Conservation (phyloP, 176 grass and related monocot species). For the Secale cereale region DNA sequence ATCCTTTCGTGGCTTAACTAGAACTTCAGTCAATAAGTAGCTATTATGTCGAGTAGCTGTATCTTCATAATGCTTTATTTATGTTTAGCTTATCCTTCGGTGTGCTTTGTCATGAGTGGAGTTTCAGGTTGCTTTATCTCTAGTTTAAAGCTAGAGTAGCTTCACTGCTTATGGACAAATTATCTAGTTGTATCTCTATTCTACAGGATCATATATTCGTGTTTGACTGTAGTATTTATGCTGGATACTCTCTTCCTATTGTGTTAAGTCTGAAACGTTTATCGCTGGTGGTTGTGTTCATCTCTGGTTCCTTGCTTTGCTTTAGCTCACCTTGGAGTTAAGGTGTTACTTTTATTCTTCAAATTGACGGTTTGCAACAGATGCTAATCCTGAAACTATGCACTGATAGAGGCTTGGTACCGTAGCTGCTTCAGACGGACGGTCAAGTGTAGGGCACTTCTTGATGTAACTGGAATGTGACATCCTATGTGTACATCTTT, state of each 20-base stretch:
- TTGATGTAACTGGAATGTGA: conserved; percentile 37
- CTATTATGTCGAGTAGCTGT: conserved; percentile 49
- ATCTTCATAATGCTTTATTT: conserved; percentile 49
- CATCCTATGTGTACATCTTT: conserved; percentile 9
- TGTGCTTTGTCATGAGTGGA: conserved; percentile 56
- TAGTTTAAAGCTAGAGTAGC: conserved; percentile 69
- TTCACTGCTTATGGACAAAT: conserved; percentile 48
- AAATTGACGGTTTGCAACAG: conserved; percentile 20
- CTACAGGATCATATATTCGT: conserved; percentile 44
- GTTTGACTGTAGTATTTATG: conserved; percentile 46
- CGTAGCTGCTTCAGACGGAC: conserved; percentile 35
- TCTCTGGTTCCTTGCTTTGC: conserved; percentile 19
- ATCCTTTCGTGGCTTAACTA: conserved; percentile 64
- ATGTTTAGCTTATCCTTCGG: conserved; percentile 39
- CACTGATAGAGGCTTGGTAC: conserved; percentile 27
- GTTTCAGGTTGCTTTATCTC: conserved; percentile 47
- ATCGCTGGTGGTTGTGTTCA: conserved; percentile 35
- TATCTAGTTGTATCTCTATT: conserved; percentile 65
- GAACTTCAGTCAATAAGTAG: conserved; percentile 55
- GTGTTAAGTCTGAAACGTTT: conserved; percentile 26
- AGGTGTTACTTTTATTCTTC: neutral
- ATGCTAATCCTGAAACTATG: conserved; percentile 31
- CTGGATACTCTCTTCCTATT: conserved; percentile 24
- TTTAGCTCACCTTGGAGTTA: conserved; percentile 35
- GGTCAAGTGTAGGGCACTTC: conserved; percentile 28